Base-by-base conservation (phyloP, 768 basidiomycete species). In the Mrakia frigida region DNA sequence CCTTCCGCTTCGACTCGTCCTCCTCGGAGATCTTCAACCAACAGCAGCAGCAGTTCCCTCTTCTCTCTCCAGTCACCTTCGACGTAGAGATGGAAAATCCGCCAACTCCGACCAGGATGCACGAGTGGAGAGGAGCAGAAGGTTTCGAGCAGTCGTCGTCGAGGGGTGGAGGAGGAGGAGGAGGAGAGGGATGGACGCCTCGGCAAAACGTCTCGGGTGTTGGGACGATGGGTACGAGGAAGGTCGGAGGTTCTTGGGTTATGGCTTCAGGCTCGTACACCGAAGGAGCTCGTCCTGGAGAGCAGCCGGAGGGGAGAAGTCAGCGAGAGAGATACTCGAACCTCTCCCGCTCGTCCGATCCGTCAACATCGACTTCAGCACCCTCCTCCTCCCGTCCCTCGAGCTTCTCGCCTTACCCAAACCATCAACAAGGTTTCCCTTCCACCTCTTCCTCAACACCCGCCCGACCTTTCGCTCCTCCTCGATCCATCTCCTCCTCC, bases 41-140 rank as follows among this genome's bases (percentile, higher is more conserved):
- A 14, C 37, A 37, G 25, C 37, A 68, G n/a, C 35, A 43, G 9
- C 65, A 35, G 11, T 33, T 39, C 9, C 35, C 65, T 68, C 65
- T 37, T 21, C 37, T 23, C 18, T n/a, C 37, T 2, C 13, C 13
- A 35, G 6, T 39, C 25, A 68, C 39, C 65, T 25, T 25, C 25
- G 65, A 68, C 65, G 65, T 68, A 1, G 65, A 68, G 65, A 68
- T 68, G 65, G 39, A 37, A 14, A 68, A 18, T 39, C 65, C 35
- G 7, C 21, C 65, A 16, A 39, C 65, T 25, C 37, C 35, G 10
- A 13, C 13, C 13, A 28, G 28, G 21, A 31, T 33, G 63, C 63
- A 37, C 33, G 63, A 31, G 31, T n/a, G 18, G 25, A n/a, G 39
- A 35, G 13, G 39, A 35, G 65, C 43, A 39, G 65, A 14, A 11